Evolutionary conservation across 805 yeast genomes (phyloP).

Genomic region (Candida wancherniae): DNA sequence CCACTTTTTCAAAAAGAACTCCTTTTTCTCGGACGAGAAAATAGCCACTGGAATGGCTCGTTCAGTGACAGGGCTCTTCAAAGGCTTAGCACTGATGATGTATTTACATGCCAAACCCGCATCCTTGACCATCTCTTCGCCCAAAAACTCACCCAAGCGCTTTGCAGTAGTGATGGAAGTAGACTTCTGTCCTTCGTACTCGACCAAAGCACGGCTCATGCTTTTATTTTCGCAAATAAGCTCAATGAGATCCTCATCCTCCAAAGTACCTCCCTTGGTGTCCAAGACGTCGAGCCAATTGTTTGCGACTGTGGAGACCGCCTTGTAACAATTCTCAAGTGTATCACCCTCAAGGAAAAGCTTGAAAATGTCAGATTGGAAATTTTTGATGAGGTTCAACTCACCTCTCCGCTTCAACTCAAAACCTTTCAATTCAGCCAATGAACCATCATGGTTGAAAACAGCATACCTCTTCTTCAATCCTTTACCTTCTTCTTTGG

Average conservation of each 20-base stretch:
- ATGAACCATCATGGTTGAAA: conserved; percentile 86
- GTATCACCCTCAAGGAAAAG: conserved; percentile 82
- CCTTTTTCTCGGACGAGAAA: conserved; percentile 83
- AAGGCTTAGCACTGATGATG: conserved; percentile 79
- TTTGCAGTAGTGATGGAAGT: conserved; percentile 94
- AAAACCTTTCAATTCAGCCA: conserved; percentile 95
- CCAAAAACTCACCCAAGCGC: conserved; percentile 89
- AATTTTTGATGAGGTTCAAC: conserved; percentile 84
- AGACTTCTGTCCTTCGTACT: conserved; percentile 86
- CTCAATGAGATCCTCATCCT: conserved; percentile 90
- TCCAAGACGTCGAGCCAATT: conserved; percentile 94
- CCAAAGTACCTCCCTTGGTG: conserved; percentile 77
- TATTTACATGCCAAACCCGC: conserved; percentile 94
- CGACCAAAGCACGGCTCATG: conserved; percentile 88
- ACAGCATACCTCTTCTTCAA: conserved; percentile 96
- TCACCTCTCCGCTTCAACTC: conserved; percentile 97
- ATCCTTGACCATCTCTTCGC: conserved; percentile 94
- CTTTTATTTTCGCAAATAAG: conserved; percentile 93
- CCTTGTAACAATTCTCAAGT: conserved; percentile 73
- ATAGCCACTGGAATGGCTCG: conserved; percentile 96
- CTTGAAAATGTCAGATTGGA: conserved; percentile 91
- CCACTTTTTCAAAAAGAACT: conserved; percentile 80
- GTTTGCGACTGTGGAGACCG: conserved; percentile 90
- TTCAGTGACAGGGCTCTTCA: conserved; percentile 87
- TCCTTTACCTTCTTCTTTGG: conserved; percentile 96